Evolutionary conservation across 2,329 filamentous ascomycete genomes (phyloP), one percentile per base, ranked within the genome.

Genomic region (Beauveria caledonica): DNA sequence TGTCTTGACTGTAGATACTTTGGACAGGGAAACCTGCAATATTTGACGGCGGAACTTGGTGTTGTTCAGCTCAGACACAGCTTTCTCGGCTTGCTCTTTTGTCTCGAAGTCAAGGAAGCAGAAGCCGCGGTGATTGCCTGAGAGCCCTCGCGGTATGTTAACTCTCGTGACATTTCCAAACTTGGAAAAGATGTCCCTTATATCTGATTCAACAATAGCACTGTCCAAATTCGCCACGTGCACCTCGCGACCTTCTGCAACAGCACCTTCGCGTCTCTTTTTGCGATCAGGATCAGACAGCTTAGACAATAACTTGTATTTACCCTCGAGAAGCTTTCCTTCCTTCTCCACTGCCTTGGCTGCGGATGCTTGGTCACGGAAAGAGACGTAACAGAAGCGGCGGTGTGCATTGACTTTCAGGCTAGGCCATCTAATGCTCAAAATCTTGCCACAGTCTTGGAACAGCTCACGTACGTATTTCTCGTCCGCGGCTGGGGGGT

Each of bases 351-450:
- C 87, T 1, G 92, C 92, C 53, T 83, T 84, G 44, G 84, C 80
- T 0, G 92, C 90, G 57, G 84, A 82, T n/a, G 80, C 79, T 3
- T 81, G 74, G 36, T 85, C 84, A 52, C 86, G 81, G 71, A 97
- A 97, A n/a, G 95, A 90, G 7, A 97, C 81, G 72, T 99, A 99
- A 77, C 92, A 97, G 76, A 99, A 99, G 25, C 94, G 88, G 36
- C 94, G 89, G 66, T 90, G 87, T 1, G 88, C 87, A 68, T 97
- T 93, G 72, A 83, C 92, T 71, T 95, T 95, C 56, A 99, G 82
- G 60, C 91, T 96, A 2, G 94, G 94, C 75, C 94, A 94, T 23
- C 94, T 87, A 57, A 97, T 82, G 68, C 87, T 90, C 60, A 96
- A 80, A 60, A 99, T 86, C 48, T 93, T 85, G 48, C 94, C 94